Conservation (phyloP, 805 yeast genomes). For the Saccharomycopsis sp. region DNA sequence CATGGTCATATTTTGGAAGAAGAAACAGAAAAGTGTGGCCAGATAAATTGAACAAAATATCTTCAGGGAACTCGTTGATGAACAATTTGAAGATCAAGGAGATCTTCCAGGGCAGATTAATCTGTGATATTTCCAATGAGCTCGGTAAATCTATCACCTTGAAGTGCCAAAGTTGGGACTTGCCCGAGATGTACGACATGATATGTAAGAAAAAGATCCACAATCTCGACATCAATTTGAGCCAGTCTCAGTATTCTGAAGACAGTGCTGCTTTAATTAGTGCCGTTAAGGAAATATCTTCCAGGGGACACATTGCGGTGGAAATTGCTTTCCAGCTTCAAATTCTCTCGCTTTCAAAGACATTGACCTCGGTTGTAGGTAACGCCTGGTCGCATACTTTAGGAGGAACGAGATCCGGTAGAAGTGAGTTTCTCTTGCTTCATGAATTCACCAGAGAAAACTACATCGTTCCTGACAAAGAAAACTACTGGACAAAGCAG, state of each 20-base stretch:
- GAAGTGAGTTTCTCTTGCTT: constrained; percentile 86
- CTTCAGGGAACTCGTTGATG: constrained; percentile 35
- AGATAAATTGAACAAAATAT: constrained; percentile 48
- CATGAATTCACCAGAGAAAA: constrained; percentile 83
- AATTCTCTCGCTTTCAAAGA: constrained; percentile 81
- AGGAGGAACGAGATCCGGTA: constrained; percentile 91
- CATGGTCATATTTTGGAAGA: constrained; percentile 83
- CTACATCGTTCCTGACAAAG: constrained; percentile 85
- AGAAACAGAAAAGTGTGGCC: constrained; percentile 75
- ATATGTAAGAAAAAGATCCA: constrained; percentile 59
- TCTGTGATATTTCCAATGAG: constrained; percentile 91
- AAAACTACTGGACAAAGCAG: constrained; percentile 34
- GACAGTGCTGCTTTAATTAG: constrained; percentile 62
- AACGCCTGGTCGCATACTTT: constrained; percentile 95
- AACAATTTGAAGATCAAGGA: constrained; percentile 55
- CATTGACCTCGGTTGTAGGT: constrained; percentile 89
- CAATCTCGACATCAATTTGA: constrained; percentile 67
- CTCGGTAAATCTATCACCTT: constrained; percentile 89
- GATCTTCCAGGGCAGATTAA: constrained; percentile 73
- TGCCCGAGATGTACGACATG: constrained; percentile 82
- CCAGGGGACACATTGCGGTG: constrained; percentile 63
- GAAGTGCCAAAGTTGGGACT: constrained; percentile 92
- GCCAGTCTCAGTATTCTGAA: constrained; percentile 55
- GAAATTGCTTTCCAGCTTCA: constrained; percentile 78
- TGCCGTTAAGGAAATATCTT: constrained; percentile 63